Base-by-base conservation (phyloP, 371 early-diverging fungal species). In the Actinomucor elegans region DNA sequence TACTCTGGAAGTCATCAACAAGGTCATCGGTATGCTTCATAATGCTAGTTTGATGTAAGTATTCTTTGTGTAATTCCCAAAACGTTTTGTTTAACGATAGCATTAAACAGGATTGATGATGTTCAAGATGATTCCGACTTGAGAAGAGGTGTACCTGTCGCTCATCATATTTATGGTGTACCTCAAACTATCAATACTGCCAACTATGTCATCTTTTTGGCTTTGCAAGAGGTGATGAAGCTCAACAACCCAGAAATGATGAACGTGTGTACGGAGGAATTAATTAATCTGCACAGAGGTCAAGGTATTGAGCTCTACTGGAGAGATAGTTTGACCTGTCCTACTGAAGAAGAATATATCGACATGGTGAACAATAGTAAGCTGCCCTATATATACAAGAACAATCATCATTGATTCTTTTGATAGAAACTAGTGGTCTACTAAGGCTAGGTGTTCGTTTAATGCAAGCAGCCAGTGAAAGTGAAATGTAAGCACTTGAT, bases 181-280 rank as follows among this genome's bases (percentile, higher is more conserved):
- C 88, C 97, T 11, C 73, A 86, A 58, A 91, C 96, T 12, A 97
- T 98, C 60, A 97, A 97, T 58, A 90, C 90, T 34, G 98, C 96
- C 20, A 96, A 97, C 59, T 96, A 92, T 56, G 93, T 94, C 29
- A 96, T 96, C 66, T 96, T 97, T 63, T 66, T 94, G 24, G 97
- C 97, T 0, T 69, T 97, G 12, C 70, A 88, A 28, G 90, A 97
- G 51, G 64, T 94, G 7, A 33, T 70, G 59, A 79, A 77, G 53
- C 69, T 98, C 43, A 67, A 83, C 12, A 83, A 86, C 11, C 81
- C 91, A 0, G 53, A 67, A 20, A 77, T 91, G 67, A 83, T 95
- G 5, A 59, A 77, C 3, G 89, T 94, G 40, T 97, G 91, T 62
- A 89, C 94, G 67, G 91, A 93, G 49, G 97, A 98, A 69, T 60